A percentile compares a stretch with the other conserved stretches of the same genome.
These are phyloP conservation scores for Aplosporella prunicola DNA, from an alignment of 2,329 filamentous ascomycete species.

Conservation along the genomic window DNA sequence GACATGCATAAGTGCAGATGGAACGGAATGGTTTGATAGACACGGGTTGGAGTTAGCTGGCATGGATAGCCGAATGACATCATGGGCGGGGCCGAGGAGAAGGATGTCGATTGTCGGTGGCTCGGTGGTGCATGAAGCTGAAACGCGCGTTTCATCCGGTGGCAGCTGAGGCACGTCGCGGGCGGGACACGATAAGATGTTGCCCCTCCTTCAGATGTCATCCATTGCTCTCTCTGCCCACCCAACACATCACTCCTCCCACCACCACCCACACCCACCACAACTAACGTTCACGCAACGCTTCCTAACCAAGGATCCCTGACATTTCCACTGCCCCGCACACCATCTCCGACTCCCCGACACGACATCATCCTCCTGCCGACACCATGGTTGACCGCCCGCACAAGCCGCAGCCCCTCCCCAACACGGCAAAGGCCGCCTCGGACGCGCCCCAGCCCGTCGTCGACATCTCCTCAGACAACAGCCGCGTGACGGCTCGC, in stretches of 20 bases:
- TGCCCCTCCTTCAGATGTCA: constrained; percentile 6
- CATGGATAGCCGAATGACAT: too few relatives aligned
- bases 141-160: too few relatives aligned
- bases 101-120: too few relatives aligned
- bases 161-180: too few relatives aligned
- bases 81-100: too few relatives aligned
- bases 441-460: constrained; percentile 68
- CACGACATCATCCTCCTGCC: not conserved
- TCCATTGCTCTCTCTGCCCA: constrained; percentile 2
- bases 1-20: constrained; percentile 7
- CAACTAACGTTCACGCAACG: not conserved
- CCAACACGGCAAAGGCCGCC: constrained; percentile 51
- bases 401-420: constrained; percentile 55
- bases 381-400: constrained; percentile 65
- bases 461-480: constrained; percentile 63
- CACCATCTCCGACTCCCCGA: not conserved
- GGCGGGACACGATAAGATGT: constrained; percentile 1
- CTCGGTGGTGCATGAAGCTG: too few relatives aligned
- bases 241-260: constrained; percentile 3
- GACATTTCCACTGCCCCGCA: too few relatives aligned
- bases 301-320: too few relatives aligned
- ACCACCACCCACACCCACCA: not conserved
- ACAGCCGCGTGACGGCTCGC: constrained; percentile 63
- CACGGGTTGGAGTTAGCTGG: too few relatives aligned
- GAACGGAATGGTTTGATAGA: too few relatives aligned